A percentile compares a stretch with the other conserved stretches of the same genome.
These are phyloP conservation scores for Microcyclospora pomicola DNA, from an alignment of 2,329 filamentous ascomycete genomes.

Conservation along the genomic window DNA sequence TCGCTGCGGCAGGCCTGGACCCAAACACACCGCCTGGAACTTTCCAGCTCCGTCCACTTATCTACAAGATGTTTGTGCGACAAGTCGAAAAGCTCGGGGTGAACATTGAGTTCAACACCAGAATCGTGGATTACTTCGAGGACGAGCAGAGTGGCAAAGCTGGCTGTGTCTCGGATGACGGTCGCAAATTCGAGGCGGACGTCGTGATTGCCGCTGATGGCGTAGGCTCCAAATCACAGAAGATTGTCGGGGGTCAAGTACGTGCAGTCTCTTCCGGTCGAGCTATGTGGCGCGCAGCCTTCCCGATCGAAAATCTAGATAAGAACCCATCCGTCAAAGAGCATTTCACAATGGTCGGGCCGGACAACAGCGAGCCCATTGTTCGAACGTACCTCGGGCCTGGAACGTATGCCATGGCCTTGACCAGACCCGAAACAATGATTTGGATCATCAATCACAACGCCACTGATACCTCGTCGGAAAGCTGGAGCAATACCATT, in stretches of 20 bases:
- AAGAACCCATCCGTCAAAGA: conserved; percentile 34
- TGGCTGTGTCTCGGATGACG: conserved; percentile 23
- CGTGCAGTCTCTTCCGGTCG: conserved; percentile 21
- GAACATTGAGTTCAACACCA: conserved; percentile 28
- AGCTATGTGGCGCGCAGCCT: conserved; percentile 20
- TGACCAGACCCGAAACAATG: conserved; percentile 34
- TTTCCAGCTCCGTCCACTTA: conserved; percentile 43
- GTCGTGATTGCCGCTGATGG: conserved; percentile 22
- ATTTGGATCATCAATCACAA: conserved; percentile 39
- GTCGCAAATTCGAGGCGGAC: conserved; percentile 29
- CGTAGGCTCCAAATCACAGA: conserved; percentile 33
- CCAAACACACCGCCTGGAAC: conserved; percentile 38
- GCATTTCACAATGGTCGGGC: conserved; percentile 30
- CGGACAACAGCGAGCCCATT: conserved; percentile 27
- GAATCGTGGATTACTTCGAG: conserved; percentile 32
- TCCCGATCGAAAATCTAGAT: conserved; percentile 30
- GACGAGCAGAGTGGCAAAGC: conserved; percentile 20
- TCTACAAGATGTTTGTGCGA: conserved; percentile 42
- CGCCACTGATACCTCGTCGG: conserved; percentile 30
- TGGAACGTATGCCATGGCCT: conserved; percentile 31
- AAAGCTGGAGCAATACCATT: conserved; percentile 35
- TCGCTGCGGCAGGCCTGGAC: conserved; percentile 31
- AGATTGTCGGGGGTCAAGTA: conserved; percentile 31
- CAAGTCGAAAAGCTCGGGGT: conserved; percentile 34
- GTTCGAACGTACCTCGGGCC: conserved; percentile 32